Conservation (phyloP, 139 green algal species). For the Chlamydomonas sphaeroides region DNA sequence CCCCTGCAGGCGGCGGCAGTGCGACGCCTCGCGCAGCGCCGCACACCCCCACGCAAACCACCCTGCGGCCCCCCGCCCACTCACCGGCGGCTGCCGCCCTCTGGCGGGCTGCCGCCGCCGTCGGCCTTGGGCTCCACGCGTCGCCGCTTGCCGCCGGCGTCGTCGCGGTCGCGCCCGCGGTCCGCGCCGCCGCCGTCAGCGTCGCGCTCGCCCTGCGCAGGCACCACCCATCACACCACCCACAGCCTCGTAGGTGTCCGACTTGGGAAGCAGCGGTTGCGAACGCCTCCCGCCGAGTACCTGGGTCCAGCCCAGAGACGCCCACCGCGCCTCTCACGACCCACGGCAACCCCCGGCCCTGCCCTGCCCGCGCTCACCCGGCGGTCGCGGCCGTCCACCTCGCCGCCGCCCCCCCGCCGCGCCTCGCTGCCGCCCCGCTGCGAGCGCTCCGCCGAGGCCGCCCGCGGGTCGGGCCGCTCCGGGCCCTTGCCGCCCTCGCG, state of each 20-base stretch:
- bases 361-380: too few relatives aligned
- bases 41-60: too few relatives aligned
- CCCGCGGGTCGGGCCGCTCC: not conserved
- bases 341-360: too few relatives aligned
- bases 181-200: not conserved
- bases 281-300: not conserved
- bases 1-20: too few relatives aligned
- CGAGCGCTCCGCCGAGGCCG: conserved; percentile 11
- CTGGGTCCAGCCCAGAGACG: too few relatives aligned
- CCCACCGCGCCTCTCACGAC: not conserved
- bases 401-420: not conserved
- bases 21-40: too few relatives aligned
- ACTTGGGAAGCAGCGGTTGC: not conserved
- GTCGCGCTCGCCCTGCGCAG: not conserved
- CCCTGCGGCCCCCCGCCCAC: not conserved
- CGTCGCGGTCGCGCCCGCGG: not conserved
- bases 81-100: not conserved
- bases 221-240: not conserved
- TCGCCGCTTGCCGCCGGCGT: conserved; percentile 17
- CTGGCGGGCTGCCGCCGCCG: not conserved
- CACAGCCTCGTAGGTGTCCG: not conserved
- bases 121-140: conserved; percentile 1
- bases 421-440: not conserved
- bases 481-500: too few relatives aligned
- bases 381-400: not conserved